These are phyloP conservation scores for Lomentospora prolificans DNA, from an alignment of 2,329 filamentous ascomycete genomes.

Conservation along the genomic window DNA sequence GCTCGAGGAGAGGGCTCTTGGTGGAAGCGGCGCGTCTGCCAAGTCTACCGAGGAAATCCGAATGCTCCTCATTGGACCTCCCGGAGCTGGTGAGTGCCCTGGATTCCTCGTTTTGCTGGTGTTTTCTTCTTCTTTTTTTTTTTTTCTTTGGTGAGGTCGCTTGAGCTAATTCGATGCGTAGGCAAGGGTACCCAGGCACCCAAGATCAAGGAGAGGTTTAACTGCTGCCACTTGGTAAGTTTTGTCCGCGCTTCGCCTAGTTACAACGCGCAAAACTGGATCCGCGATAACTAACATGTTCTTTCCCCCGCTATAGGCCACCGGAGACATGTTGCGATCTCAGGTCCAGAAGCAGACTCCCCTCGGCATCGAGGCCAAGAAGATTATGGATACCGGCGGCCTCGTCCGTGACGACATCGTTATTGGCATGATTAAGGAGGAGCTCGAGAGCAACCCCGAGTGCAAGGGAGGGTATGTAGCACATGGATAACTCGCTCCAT, in stretches of 20 bases:
- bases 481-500: too few relatives aligned
- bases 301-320: conserved; percentile 52
- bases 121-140: conserved; percentile 11
- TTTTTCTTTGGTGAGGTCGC: not conserved
- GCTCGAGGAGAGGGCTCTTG: conserved; percentile 65
- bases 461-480: conserved; percentile 92
- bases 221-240: conserved; percentile 88
- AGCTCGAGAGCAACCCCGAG: conserved; percentile 87
- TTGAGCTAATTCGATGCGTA: conserved; percentile 24
- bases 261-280: not conserved
- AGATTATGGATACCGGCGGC: conserved; percentile 99
- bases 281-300: conserved; percentile 11
- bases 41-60: conserved; percentile 61
- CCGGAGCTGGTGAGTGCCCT: conserved; percentile 73
- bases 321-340: conserved; percentile 96
- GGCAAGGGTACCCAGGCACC: conserved; percentile 98
- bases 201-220: conserved; percentile 96
- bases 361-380: conserved; percentile 93
- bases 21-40: conserved; percentile 30
- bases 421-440: conserved; percentile 98
- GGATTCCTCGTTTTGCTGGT: not conserved
- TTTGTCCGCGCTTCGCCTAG: conserved; percentile 13
- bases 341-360: conserved; percentile 97
- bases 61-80: conserved; percentile 96
- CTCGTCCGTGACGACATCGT: conserved; percentile 98